phyloP scores from a whole-genome alignment of 305 asterid genomes.

The Solanum hybrid region DNA sequence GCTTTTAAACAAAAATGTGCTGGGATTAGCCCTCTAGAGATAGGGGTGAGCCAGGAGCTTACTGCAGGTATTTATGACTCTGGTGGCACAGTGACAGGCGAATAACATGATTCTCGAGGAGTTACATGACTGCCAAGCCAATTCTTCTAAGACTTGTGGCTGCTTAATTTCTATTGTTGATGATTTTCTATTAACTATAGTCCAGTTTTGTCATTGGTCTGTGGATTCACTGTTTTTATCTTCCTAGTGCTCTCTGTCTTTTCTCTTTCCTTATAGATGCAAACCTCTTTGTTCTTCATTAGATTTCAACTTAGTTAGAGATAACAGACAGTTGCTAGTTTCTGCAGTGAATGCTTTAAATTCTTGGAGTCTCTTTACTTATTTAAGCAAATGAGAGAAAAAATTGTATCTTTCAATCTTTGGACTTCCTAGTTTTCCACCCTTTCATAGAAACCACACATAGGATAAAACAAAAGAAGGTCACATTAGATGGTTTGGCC shows the following conservation, averaged over 20 bases:
- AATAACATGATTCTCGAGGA: not conserved
- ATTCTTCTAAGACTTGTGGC: not conserved
- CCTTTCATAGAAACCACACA: not conserved
- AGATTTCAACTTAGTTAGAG: not conserved
- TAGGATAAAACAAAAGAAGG: not conserved
- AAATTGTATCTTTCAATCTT: not conserved
- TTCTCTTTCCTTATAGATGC: not conserved
- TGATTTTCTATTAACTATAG: not conserved
- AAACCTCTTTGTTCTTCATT: not conserved
- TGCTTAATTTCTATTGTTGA: not conserved
- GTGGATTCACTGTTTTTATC: not conserved
- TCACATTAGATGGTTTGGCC: not conserved
- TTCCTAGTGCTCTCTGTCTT: not conserved
- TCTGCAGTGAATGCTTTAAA: not conserved
- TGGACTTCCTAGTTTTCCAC: not conserved
- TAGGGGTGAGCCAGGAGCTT: not conserved
- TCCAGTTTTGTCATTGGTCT: not conserved
- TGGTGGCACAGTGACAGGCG: not conserved
- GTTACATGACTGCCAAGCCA: not conserved
- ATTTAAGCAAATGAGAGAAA: not conserved
- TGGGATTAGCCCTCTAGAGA: not conserved
- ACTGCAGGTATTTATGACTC: not conserved
- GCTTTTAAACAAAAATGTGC: not conserved
- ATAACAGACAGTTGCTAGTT: not conserved
- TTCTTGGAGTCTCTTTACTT: not conserved